These are phyloP conservation scores for Aureobasidium sp. DNA, from an alignment of 2,329 filamentous ascomycete species.

Conservation along the genomic window DNA sequence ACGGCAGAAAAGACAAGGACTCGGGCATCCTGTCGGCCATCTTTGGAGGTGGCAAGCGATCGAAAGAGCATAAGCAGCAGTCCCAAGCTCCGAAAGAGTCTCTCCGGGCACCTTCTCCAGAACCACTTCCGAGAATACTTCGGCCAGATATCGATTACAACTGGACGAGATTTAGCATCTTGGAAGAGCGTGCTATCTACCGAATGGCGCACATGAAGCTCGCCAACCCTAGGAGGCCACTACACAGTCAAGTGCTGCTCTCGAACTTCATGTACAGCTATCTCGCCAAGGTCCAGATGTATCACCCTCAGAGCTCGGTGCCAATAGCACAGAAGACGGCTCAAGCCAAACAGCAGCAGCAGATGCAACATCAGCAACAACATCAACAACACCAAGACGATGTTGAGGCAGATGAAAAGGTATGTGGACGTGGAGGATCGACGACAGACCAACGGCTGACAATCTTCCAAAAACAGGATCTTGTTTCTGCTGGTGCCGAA, in stretches of 20 bases:
- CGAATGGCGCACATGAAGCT: slow-evolving; percentile 98
- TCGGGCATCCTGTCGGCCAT: slow-evolving; percentile 82
- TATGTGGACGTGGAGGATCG: neutral
- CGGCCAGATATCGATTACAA: slow-evolving; percentile 89
- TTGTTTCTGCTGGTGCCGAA: neutral
- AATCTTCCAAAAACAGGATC: neutral
- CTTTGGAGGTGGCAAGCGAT: slow-evolving; percentile 71
- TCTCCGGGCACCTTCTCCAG: slow-evolving; percentile 70
- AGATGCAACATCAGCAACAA: slow-evolving; percentile 24
- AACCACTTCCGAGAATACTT: slow-evolving; percentile 64
- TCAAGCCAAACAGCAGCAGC: slow-evolving; percentile 46
- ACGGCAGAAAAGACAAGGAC: slow-evolving; percentile 71
- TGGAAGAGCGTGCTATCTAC: slow-evolving; percentile 95
- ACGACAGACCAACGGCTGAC: neutral
- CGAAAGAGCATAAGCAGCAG: slow-evolving; percentile 54
- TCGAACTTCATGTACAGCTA: slow-evolving; percentile 99
- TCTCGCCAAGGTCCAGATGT: slow-evolving; percentile 94
- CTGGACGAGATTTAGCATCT: slow-evolving; percentile 89
- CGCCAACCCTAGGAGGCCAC: slow-evolving; percentile 85
- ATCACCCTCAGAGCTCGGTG: slow-evolving; percentile 89
- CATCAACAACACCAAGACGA: slow-evolving; percentile 19
- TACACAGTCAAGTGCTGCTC: slow-evolving; percentile 90
- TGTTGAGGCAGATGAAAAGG: neutral
- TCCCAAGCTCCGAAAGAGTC: slow-evolving; percentile 36
- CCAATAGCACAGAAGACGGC: slow-evolving; percentile 58